Percentiles rank a stretch among this genome's conserved stretches.
phyloP scores from a whole-genome alignment of 2,329 filamentous ascomycete species.

The Cladosporium sp. region DNA sequence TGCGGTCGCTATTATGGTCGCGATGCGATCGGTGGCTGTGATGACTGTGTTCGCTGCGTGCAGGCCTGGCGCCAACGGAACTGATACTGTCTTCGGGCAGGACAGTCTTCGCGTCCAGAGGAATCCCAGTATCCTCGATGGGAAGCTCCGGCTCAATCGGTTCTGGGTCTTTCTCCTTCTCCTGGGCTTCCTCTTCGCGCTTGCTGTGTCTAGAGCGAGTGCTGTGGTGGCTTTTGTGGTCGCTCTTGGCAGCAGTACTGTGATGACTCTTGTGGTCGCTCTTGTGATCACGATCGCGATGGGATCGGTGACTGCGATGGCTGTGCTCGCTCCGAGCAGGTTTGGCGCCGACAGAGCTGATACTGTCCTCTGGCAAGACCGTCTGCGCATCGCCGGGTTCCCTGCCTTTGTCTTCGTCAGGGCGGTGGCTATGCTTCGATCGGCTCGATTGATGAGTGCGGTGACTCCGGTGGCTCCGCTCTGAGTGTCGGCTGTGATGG shows the following conservation, averaged over 20 bases:
- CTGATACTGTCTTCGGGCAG: slow-evolving; percentile 45
- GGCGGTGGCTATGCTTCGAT: slow-evolving; percentile 4
- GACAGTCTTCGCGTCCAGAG: slow-evolving; percentile 37
- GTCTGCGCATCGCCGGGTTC: slow-evolving; percentile 38
- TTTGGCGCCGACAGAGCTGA: slow-evolving; percentile 33
- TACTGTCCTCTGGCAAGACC: slow-evolving; percentile 43
- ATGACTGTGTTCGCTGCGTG: slow-evolving; percentile 9
- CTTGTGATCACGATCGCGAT: background rate
- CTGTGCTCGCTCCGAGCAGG: slow-evolving; percentile 7
- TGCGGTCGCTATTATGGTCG: background rate
- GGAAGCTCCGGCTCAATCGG: background rate
- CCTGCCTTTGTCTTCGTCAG: slow-evolving; percentile 26
- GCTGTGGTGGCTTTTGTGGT: background rate
- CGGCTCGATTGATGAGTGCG: background rate
- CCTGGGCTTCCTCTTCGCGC: background rate
- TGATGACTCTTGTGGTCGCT: background rate
- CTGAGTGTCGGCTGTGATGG: background rate
- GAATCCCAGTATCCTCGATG: background rate
- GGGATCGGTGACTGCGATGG: background rate
- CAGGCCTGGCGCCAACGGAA: slow-evolving; percentile 24
- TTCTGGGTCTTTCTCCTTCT: background rate
- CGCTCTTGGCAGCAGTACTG: background rate
- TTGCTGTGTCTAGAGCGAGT: slow-evolving; percentile 5
- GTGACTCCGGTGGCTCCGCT: slow-evolving; percentile 7
- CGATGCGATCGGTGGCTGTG: background rate